Base-by-base conservation (phyloP, 306 rosid species). In the Ziziphus jujuba region DNA sequence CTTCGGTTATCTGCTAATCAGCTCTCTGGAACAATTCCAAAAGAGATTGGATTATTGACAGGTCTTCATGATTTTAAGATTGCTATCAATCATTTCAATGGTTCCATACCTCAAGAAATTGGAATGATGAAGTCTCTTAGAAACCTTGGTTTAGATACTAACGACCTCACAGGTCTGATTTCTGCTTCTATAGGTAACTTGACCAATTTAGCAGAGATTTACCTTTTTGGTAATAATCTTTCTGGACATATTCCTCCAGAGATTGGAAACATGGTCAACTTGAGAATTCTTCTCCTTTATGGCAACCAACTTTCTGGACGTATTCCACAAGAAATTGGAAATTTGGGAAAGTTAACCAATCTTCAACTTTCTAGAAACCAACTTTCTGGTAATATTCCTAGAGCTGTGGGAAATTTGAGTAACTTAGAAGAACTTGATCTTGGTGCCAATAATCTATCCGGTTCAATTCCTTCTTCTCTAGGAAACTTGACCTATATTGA, bases 81-180 rank as follows among this genome's bases (percentile, higher is more conserved):
- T 5, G 9, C 0, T 59, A 3, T 0, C 9, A 70, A 70, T 24
- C 67, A 60, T 1, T 70, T 70, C 7, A 59, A 60, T 36, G 61
- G 61, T n/a, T 59, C 61, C 49, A 60, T 70, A 16, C 67, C 75
- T n/a, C 14, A 0, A 34, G 54, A 70, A 59, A 48, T 70, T 5
- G 61, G 67, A 0, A 31, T 34, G 53, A 2, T 59, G 1, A 43
- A 14, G 19, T 56, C 72, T 24, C 43, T 66, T 6, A 35, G 13
- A 35, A 48, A 34, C 49, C 50, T 60, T 5, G 65, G 28, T 19
- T 48, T 60, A 4, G 22, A 0, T 15, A 12, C 49, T 16, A 60
- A 60, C 50, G 36, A 21, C 7, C 19, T 60, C 38, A 28, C 38
- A 36, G 65, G 65, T 45, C 21, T 25, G 9, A 7, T 60, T 60